Evolutionary conservation across 768 basidiomycete species (phyloP).

Genomic region (Russula brevipes): DNA sequence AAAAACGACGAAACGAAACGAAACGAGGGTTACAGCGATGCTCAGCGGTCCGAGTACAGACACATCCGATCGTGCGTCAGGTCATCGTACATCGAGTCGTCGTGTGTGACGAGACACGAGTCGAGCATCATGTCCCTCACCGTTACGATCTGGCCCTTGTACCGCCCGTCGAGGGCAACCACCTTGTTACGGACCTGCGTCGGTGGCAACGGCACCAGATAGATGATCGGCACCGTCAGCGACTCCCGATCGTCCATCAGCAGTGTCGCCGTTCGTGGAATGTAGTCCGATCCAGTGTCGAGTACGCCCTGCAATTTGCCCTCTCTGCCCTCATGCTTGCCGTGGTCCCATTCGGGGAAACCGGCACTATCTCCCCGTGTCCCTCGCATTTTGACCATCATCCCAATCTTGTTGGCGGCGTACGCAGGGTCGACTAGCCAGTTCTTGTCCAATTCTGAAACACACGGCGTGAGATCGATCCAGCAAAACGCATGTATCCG

Average conservation of each 20-base stretch:
- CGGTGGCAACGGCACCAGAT: slow-evolving; percentile 41
- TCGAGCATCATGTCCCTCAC: slow-evolving; percentile 21
- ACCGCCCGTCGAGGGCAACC: slow-evolving; percentile 42
- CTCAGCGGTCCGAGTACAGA: slow-evolving; percentile 10
- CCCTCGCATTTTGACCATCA: slow-evolving; percentile 38
- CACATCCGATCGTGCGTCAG: slow-evolving; percentile 23
- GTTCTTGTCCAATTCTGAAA: slow-evolving; percentile 35
- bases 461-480: background rate
- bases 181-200: slow-evolving; percentile 42
- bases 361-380: slow-evolving; percentile 30
- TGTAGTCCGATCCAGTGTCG: slow-evolving; percentile 30
- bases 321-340: slow-evolving; percentile 31
- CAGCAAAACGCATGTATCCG: slow-evolving; percentile 3
- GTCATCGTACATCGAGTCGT: slow-evolving; percentile 24
- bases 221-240: slow-evolving; percentile 38
- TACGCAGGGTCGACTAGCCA: slow-evolving; percentile 40
- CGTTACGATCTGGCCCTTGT: slow-evolving; percentile 34
- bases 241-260: slow-evolving; percentile 34
- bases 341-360: slow-evolving; percentile 37
- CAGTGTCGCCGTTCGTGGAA: slow-evolving; percentile 30
- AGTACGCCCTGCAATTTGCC: slow-evolving; percentile 31
- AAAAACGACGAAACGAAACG: background rate
- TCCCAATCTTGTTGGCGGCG: slow-evolving; percentile 32
- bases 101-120: slow-evolving; percentile 21
- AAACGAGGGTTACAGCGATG: background rate